Evolutionary conservation across 768 basidiomycete species (phyloP).

Genomic region (Suillus bovinus): DNA sequence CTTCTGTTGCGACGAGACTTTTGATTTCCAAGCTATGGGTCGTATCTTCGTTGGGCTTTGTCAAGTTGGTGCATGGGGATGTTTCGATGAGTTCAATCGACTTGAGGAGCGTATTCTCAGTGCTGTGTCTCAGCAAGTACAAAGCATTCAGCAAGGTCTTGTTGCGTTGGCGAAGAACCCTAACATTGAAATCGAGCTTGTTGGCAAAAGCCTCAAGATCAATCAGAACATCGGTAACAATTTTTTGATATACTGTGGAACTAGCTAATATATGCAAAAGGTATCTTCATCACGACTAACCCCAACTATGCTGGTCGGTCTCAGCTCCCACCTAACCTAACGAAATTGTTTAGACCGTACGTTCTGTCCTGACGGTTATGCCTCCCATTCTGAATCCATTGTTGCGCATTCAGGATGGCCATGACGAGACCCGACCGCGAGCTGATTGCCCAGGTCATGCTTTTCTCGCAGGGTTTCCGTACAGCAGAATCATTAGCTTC

Average conservation of each 20-base stretch:
- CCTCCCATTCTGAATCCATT: constrained; percentile 14
- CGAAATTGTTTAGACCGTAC: constrained; percentile 91
- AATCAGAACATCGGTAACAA: constrained; percentile 86
- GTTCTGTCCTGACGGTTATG: constrained; percentile 29
- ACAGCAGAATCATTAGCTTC: constrained; percentile 97
- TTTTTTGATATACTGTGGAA: neutral
- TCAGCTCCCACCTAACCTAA: constrained; percentile 81
- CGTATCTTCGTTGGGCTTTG: constrained; percentile 98
- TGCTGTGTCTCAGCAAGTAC: constrained; percentile 98
- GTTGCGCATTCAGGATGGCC: constrained; percentile 69
- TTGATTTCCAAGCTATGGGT: constrained; percentile 99
- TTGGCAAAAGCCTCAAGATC: constrained; percentile 91
- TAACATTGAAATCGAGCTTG: constrained; percentile 89
- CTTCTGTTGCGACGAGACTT: constrained; percentile 99
- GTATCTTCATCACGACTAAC: constrained; percentile 99
- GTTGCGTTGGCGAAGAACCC: constrained; percentile 82
- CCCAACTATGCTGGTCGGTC: constrained; percentile 99
- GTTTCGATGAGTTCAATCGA: constrained; percentile 97
- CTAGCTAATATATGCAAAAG: constrained; percentile 37
- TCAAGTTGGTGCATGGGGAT: constrained; percentile 99
- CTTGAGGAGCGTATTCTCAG: constrained; percentile 97
- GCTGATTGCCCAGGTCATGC: constrained; percentile 98
- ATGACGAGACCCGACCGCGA: constrained; percentile 99
- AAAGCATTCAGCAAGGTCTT: constrained; percentile 96
- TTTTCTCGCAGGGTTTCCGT: constrained; percentile 99